Conservation (phyloP, 1,284 basidiomycete genomes). For the Boletus hoseneyae region DNA sequence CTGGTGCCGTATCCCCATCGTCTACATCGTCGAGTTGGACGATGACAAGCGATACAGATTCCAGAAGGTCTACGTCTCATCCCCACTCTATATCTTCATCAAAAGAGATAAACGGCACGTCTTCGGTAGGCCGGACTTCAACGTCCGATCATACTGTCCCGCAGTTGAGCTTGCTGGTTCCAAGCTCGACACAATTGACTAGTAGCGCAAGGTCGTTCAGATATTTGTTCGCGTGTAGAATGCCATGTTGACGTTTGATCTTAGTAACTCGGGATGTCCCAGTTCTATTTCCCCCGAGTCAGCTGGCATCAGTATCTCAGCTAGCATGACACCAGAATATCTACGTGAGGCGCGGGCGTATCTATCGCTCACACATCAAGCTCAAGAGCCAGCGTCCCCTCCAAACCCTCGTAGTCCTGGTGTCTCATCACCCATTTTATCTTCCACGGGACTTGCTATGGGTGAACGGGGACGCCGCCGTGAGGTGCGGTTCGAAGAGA, state of each 20-base stretch:
- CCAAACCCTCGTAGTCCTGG: conserved; percentile 19
- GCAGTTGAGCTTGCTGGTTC: conserved; percentile 31
- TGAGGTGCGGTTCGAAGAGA: conserved; percentile 36
- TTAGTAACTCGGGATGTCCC: conserved; percentile 27
- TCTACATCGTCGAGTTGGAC: conserved; percentile 31
- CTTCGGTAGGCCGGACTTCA: conserved; percentile 7
- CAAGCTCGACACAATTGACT: conserved; percentile 15
- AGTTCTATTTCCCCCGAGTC: conserved; percentile 36
- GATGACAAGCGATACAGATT: conserved; percentile 26
- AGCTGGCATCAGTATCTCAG: conserved; percentile 32
- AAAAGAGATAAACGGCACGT: conserved; percentile 11
- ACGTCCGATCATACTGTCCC: conserved; percentile 20
- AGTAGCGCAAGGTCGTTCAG: conserved; percentile 19
- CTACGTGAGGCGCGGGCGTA: conserved; percentile 34
- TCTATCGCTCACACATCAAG: conserved; percentile 28
- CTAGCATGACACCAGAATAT: conserved; percentile 34
- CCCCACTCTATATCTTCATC: conserved; percentile 9
- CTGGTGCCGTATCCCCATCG: conserved; percentile 21
- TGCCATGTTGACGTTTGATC: conserved; percentile 10
- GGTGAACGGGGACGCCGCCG: conserved; percentile 31
- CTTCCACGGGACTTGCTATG: conserved; percentile 28
- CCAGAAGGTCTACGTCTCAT: conserved; percentile 16
- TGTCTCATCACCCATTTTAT: conserved; percentile 30
- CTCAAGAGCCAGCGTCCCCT: conserved; percentile 13
- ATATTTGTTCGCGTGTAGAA: background rate